Evolutionary conservation across 805 yeast species (phyloP), one percentile per base, ranked within the genome.

Genomic region (Jamesozyma gamospora): DNA sequence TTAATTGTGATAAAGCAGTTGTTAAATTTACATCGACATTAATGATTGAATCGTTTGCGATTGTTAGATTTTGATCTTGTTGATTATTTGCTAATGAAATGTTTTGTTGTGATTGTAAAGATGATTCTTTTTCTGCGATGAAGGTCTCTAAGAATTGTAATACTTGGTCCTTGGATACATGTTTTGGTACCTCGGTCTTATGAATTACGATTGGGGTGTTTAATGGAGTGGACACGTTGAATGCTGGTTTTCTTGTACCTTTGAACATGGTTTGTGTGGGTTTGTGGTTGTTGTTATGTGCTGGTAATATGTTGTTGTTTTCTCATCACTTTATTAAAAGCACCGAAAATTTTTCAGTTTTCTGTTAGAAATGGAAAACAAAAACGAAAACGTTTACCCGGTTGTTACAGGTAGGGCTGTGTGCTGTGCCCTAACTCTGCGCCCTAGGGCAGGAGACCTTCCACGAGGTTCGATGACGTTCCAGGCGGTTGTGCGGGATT

Each of bases 1-100:
- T 72, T 51, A 84, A 66, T 64, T 83, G 94, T 42, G 82, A 54
- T 10, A 67, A 19, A 4, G 66, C 56, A 17, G 57, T 40, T 37
- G 58, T 33, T 37, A 62, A 52, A 29, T 60, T 58, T 17, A 52
- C 50, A 35, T 54, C 53, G 34, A 51, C 49, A 28, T 26, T 40
- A 1, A 29, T 55, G 50, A 15, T 55, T 2, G 42, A 35, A n/a
- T 40, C 35, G 10, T 37, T 36, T 1, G 41, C 42, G n/a, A 42
- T 43, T 12, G 40, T 8, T 12, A 15, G 9, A 17, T 28, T n/a
- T 2, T 21, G n/a, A n/a, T 13, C 25, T n/a, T 14, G 14, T 28
- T 7, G 30, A 14, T 4, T 3, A 15, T 10, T 32, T 40, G 8
- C 34, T 28, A 3, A 34, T 21, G 24, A 12, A 17, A n/a, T 16